Evolutionary conservation across 805 yeast genomes (phyloP).

Genomic region (Scheffersomyces coipomensis): DNA sequence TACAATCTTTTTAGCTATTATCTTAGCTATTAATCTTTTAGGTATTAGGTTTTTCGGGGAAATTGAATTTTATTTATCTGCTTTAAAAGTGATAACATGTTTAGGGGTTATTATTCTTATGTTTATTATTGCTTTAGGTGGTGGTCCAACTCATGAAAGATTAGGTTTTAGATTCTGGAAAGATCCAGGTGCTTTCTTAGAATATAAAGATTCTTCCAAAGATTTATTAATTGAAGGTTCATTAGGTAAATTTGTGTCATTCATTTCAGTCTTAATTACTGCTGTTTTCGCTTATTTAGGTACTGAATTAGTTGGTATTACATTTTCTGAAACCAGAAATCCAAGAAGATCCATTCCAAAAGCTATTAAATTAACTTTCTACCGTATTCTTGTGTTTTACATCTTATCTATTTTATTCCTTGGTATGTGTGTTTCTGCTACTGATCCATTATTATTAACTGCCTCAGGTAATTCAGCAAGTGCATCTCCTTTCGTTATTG

Average conservation of each 20-base stretch:
- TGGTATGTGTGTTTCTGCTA: constrained; percentile 67
- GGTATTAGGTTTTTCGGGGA: constrained; percentile 56
- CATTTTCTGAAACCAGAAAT: constrained; percentile 71
- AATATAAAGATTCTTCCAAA: constrained; percentile 42
- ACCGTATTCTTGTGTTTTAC: constrained; percentile 67
- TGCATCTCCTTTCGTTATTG: constrained; percentile 85
- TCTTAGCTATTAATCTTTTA: constrained; percentile 40
- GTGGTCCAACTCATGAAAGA: constrained; percentile 73
- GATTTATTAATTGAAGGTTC: constrained; percentile 37
- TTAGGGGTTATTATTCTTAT: constrained; percentile 64
- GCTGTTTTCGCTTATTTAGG: constrained; percentile 74
- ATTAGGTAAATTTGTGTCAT: constrained; percentile 59
- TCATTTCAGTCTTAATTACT: constrained; percentile 59
- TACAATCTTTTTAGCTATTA: constrained; percentile 44
- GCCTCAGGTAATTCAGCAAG: constrained; percentile 59
- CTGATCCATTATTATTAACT: constrained; percentile 47
- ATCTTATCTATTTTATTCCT: constrained; percentile 57
- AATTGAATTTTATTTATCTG: constrained; percentile 62
- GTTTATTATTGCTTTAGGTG: constrained; percentile 70
- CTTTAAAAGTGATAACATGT: constrained; percentile 63
- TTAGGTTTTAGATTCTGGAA: constrained; percentile 72
- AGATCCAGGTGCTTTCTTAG: constrained; percentile 61
- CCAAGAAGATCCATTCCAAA: constrained; percentile 67
- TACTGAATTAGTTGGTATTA: constrained; percentile 67
- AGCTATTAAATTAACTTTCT: constrained; percentile 68